Evolutionary conservation across 257 asterid genomes (phyloP).

Genomic region (Henckelia pumila): DNA sequence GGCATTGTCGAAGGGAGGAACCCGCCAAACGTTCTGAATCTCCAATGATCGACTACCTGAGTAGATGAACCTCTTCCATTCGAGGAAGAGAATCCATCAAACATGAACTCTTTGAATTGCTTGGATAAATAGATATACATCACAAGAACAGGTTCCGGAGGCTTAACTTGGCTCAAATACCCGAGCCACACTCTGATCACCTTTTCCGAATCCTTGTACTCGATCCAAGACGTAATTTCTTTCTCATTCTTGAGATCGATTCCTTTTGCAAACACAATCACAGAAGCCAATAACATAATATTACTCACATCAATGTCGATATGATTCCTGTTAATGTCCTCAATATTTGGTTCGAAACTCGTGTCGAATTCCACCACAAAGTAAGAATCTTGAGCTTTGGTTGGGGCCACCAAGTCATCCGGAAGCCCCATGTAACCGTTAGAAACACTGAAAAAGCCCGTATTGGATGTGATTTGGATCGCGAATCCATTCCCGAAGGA

Average conservation of each 20-base stretch:
- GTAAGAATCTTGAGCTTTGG: conserved; percentile 34
- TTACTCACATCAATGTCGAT: conserved; percentile 49
- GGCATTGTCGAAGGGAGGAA: conserved; percentile 28
- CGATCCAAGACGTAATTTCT: conserved; percentile 58
- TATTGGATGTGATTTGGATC: conserved; percentile 51
- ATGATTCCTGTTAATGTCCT: conserved; percentile 51
- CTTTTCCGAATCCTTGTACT: conserved; percentile 49
- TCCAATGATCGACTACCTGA: conserved; percentile 46
- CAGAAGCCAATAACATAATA: conserved; percentile 44
- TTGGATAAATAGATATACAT: conserved; percentile 46
- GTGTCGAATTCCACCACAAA: conserved; percentile 69
- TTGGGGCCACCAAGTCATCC: neutral
- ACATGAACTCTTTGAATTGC: conserved; percentile 62
- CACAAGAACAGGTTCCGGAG: conserved; percentile 49
- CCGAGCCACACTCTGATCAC: conserved; percentile 59
- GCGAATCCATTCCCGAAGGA: conserved; percentile 75
- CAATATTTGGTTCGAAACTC: conserved; percentile 37
- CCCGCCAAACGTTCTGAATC: conserved; percentile 54
- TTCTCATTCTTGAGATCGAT: conserved; percentile 50
- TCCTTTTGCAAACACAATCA: conserved; percentile 35
- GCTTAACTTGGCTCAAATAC: conserved; percentile 36
- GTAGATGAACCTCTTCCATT: conserved; percentile 59
- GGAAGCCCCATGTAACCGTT: conserved; percentile 75
- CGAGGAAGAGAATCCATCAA: conserved; percentile 71
- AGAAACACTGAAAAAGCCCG: conserved; percentile 29